Evolutionary conservation across 2,329 filamentous ascomycete species (phyloP).

Genomic region (Dothidotthia symphoricarpi): DNA sequence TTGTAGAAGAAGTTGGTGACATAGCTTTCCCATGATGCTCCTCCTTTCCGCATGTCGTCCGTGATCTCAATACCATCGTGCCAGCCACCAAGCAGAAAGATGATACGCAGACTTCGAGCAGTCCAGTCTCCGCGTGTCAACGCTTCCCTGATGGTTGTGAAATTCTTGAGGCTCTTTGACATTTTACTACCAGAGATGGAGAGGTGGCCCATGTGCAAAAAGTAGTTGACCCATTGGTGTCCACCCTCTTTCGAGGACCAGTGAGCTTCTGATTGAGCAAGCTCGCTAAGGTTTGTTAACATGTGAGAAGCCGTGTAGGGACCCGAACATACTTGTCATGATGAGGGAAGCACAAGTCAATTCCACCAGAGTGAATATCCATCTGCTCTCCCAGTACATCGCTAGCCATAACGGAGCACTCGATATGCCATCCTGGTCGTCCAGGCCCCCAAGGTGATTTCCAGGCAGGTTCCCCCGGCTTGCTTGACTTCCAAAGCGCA

Average conservation of each 20-base stretch:
- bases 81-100: conserved; percentile 87
- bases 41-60: conserved; percentile 72
- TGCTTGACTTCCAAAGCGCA: conserved; percentile 89
- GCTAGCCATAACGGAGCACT: conserved; percentile 94
- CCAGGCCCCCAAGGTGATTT: conserved; percentile 82
- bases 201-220: conserved; percentile 91
- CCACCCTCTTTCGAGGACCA: conserved; percentile 52
- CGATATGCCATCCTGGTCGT: conserved; percentile 93
- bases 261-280: conserved; percentile 88
- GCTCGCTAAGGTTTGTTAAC: conserved; percentile 50
- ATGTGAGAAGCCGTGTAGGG: not conserved
- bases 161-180: conserved; percentile 95
- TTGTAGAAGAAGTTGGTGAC: conserved; percentile 70
- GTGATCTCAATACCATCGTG: conserved; percentile 90
- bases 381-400: conserved; percentile 80
- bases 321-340: conserved; percentile 55
- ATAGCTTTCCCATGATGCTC: conserved; percentile 75
- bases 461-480: conserved; percentile 90
- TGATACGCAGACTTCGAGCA: conserved; percentile 73
- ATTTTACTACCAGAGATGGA: conserved; percentile 90
- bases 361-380: conserved; percentile 90
- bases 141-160: conserved; percentile 87
- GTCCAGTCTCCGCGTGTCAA: conserved; percentile 69
- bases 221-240: conserved; percentile 88
- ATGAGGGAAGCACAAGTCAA: conserved; percentile 85